phyloP scores from a whole-genome alignment of 1,139 yeast genomes.

The Arxiozyma heterogenica region DNA sequence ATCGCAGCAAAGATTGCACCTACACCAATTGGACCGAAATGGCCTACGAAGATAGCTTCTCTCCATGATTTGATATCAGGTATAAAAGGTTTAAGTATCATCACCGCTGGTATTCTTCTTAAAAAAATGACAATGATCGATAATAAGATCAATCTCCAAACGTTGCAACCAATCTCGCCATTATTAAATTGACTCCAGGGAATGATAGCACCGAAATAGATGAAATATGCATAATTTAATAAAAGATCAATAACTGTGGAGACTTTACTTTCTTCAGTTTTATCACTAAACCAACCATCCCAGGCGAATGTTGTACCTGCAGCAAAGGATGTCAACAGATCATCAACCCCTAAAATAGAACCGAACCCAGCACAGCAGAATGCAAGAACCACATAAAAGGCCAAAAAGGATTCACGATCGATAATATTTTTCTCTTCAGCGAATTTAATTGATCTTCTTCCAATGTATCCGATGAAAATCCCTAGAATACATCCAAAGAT shows the following conservation, averaged over 20 bases:
- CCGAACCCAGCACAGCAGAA: constrained; percentile 91
- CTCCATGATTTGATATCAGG: constrained; percentile 93
- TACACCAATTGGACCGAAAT: constrained; percentile 97
- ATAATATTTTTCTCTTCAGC: constrained; percentile 70
- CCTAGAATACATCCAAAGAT: constrained; percentile 77
- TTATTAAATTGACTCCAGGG: constrained; percentile 87
- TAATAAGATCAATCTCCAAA: constrained; percentile 76
- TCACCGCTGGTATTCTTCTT: constrained; percentile 81
- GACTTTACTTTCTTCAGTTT: constrained; percentile 85
- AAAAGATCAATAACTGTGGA: constrained; percentile 85
- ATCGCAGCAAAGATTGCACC: constrained; percentile 92
- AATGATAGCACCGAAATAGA: constrained; percentile 86
- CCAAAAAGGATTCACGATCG: constrained; percentile 89
- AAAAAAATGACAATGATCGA: constrained; percentile 78
- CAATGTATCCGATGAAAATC: constrained; percentile 60
- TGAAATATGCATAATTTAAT: constrained; percentile 78
- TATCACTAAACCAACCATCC: constrained; percentile 88
- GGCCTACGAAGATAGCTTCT: constrained; percentile 92
- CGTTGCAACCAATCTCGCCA: constrained; percentile 53
- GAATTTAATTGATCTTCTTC: constrained; percentile 54
- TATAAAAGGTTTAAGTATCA: constrained; percentile 68
- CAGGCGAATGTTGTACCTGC: constrained; percentile 96
- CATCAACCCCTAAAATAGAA: constrained; percentile 85
- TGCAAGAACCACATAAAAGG: constrained; percentile 79
- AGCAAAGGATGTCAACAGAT: constrained; percentile 81